Conservation (phyloP, 2,329 filamentous ascomycete species). For the Fusarium dlaminii region DNA sequence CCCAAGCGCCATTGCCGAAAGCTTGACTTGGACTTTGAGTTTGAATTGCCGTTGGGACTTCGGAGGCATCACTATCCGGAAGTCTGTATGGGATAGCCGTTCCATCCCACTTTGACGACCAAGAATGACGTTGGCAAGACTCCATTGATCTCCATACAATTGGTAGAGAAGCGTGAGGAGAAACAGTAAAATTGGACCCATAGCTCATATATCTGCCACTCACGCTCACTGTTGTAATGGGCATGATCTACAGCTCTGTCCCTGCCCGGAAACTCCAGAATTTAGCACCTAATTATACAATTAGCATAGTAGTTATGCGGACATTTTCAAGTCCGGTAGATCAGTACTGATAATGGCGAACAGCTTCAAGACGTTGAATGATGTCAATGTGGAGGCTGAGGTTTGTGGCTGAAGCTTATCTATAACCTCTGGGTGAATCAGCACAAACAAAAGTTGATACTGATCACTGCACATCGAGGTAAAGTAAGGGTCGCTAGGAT, state of each 20-base stretch:
- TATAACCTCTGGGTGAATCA: background rate
- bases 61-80: background rate
- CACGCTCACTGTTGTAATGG: accelerated
- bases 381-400: background rate
- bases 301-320: accelerated
- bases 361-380: background rate
- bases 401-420: background rate
- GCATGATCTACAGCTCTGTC: background rate
- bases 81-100: background rate
- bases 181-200: background rate
- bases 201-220: background rate
- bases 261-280: background rate
- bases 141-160: background rate
- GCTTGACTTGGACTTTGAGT: background rate
- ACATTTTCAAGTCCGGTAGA: background rate
- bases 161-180: background rate
- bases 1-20: background rate
- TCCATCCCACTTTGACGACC: background rate
- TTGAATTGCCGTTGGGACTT: background rate
- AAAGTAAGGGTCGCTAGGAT: background rate
- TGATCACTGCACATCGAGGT: background rate
- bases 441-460: no score
- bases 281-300: background rate
- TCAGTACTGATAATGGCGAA: background rate
- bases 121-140: background rate